Evolutionary conservation across 2,329 filamentous ascomycete species (phyloP), one percentile per base, ranked within the genome.

Genomic region (Graphilbum ipis-grandicollis): DNA sequence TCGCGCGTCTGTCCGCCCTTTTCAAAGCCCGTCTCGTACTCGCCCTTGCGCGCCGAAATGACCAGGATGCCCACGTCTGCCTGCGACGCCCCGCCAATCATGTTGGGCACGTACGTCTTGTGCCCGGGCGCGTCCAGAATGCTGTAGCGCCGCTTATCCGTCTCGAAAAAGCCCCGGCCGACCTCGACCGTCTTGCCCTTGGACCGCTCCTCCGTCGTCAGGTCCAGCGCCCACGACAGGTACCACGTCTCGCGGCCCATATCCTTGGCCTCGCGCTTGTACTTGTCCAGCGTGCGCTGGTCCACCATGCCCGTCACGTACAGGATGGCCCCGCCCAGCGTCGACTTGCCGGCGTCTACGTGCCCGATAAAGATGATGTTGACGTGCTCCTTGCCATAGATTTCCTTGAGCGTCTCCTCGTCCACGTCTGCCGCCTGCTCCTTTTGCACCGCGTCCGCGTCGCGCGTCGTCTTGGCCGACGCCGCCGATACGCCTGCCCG

Each of bases 111-210:
- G 48, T 90, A 98, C 2, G 82, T 94, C 66, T 96, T 96, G 69
- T 98, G 88, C 15, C 88, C 90, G 10, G 90, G 90, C 1, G 90
- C 90, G 58, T 98, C 90, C 34, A 98, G 71, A 46, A 98, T 93
- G 50, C 83, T 90, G 72, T 98, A 98, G 50, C 83, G 71, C 47
- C 90, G 79, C 65, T 90, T 93, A 43, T 96, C 83, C 4, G 90
- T 93, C 65, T 96, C 90, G 59, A 98, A 94, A 59, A 83, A 94
- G 12, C 83, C 90, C 52, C 88, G 75, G 19, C 90, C 90, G 46
- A 96, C 88, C 59, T 98, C 90, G 45, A 98, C 86, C 6, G 90
- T 98, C 67, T 96, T 98, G 47, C 90, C 90, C 68, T 96, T 93
- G 36, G 82, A 66, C 52, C 92, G 75, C 56, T 98, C 90, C 58